Evolutionary conservation across 2,329 filamentous ascomycete genomes (phyloP).

Genomic region (Trichothecium roseum): DNA sequence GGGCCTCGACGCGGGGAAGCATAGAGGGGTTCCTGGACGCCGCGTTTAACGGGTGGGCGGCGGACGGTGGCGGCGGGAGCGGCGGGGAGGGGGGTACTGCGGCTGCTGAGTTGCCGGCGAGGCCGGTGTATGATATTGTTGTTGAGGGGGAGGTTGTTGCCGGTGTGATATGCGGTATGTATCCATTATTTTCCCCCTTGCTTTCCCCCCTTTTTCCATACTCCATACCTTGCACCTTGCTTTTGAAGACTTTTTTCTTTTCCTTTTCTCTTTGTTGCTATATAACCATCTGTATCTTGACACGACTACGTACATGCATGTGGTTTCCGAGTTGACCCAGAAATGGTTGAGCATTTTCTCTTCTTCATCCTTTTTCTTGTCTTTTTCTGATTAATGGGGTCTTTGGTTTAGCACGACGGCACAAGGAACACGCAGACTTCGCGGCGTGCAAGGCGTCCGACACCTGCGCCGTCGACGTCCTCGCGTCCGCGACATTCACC

Average conservation of each 20-base stretch:
- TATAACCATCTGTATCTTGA: too few species aligned
- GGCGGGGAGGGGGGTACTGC: conserved; percentile 11
- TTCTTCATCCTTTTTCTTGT: too few species aligned
- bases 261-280: too few species aligned
- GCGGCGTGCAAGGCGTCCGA: background rate
- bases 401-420: too few species aligned
- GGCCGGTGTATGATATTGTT: conserved; percentile 16
- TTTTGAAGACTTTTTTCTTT: too few species aligned
- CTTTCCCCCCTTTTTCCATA: too few species aligned
- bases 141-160: conserved; percentile 15
- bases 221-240: too few species aligned
- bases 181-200: background rate
- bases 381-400: too few species aligned
- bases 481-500: background rate
- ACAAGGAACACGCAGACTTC: background rate
- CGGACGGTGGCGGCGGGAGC: background rate
- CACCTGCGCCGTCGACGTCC: background rate
- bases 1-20: conserved; percentile 15
- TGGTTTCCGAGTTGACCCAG: too few species aligned
- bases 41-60: conserved; percentile 16
- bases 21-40: conserved; percentile 21
- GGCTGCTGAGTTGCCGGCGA: conserved; percentile 4
- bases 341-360: too few species aligned
- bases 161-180: conserved; percentile 18
- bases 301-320: too few species aligned